Base-by-base conservation (phyloP, 1,139 yeast genomes). In the Scheffersomyces lignicola region DNA sequence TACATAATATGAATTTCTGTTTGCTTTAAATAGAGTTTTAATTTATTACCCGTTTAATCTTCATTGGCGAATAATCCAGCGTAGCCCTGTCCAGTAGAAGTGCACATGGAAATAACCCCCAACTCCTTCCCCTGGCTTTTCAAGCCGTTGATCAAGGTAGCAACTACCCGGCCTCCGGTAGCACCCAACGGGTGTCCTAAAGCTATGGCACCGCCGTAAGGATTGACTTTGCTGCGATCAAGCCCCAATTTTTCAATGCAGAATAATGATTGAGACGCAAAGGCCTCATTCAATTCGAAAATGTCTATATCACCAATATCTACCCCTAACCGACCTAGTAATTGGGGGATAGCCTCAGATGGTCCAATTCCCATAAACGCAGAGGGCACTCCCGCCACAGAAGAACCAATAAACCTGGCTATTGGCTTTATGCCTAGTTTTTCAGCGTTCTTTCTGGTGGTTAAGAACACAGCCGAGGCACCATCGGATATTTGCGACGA, bases 141-240 rank as follows among this genome's bases (percentile, higher is more conserved):
- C 35, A 65, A 52, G 4, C 65, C 66, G 35, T 64, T 62, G 32
- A 64, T 35, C 35, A 65, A 51, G 2, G 70, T 64, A 5, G 67
- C 52, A 15, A 60, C 48, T 14, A 62, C 49, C 33, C 71, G 50
- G 17, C 60, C 66, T 14, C 72, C 71, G 22, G 70, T 65, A 12
- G 69, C 69, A 12, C 70, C 71, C 30, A 66, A 52, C 24, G 72
- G 70, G 42, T 66, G 73, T 9, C 73, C 72, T 30, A 67, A 40
- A 7, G 73, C 73, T 44, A 66, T 65, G 9, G 73, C 72, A 21
- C 73, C 73, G 27, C 73, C 73, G 41, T 53, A 54, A 9, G 68
- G 68, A 38, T 66, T 66, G 28, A 66, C 67, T 42, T 60, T 60
- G 4, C 49, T 55, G 26, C 41, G 37, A 33, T 56, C 60, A 22